phyloP scores from a whole-genome alignment of 352 stramenopile species.

The Pythium coloratum region DNA sequence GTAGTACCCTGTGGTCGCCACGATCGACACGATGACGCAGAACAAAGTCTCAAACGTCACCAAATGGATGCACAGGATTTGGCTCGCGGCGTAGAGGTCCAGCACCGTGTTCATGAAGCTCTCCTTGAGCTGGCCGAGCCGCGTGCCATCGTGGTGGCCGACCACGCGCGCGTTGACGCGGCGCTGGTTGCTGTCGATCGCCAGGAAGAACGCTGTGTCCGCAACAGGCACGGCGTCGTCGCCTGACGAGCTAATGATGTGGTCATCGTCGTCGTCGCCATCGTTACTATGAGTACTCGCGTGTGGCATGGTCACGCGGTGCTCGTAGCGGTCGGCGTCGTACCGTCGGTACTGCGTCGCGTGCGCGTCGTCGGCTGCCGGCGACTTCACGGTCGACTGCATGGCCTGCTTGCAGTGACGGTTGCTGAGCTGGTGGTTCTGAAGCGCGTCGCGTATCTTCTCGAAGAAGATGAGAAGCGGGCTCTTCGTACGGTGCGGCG shows the following conservation, averaged over 20 bases:
- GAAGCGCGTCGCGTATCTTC: not conserved
- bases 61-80: slow-evolving; percentile 76
- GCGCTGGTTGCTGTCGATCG: slow-evolving; percentile 22
- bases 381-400: not conserved
- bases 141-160: slow-evolving; percentile 23
- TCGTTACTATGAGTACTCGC: not conserved
- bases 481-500: not conserved
- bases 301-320: not conserved
- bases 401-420: not conserved
- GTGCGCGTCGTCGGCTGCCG: not conserved
- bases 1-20: slow-evolving; percentile 69
- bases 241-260: not conserved
- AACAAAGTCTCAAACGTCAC: slow-evolving; percentile 79
- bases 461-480: not conserved
- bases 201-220: slow-evolving; percentile 34
- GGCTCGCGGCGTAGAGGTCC: slow-evolving; percentile 75
- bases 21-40: slow-evolving; percentile 60
- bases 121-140: slow-evolving; percentile 37
- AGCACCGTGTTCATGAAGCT: slow-evolving; percentile 60
- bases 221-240: slow-evolving; percentile 7
- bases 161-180: slow-evolving; percentile 25
- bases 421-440: not conserved
- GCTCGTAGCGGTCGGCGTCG: slow-evolving; percentile 12
- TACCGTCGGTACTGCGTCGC: slow-evolving; percentile 21
- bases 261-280: slow-evolving; percentile 1